Evolutionary conservation across 768 basidiomycete species (phyloP), one percentile per base, ranked within the genome.

Genomic region (Podaxis sp.): DNA sequence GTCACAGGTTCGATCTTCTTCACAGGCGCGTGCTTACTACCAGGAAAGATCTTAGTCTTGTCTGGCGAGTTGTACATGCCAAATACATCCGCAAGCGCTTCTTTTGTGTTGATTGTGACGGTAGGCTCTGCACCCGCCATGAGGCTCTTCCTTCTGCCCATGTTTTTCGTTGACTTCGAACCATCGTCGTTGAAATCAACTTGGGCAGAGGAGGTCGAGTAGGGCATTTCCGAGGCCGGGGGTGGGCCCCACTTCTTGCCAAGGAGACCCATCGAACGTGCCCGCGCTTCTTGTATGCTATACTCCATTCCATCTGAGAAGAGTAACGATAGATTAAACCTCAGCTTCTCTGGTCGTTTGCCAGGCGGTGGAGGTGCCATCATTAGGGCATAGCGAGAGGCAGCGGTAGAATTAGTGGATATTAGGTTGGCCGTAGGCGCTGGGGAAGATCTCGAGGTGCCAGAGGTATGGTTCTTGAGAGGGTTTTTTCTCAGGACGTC

Each of bases 71-170:
- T 96, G 72, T 95, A 98, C 90, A 98, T 94, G 57, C 89, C 90
- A 75, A 96, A 94, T 46, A 98, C 94, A 70, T 98, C 94, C 12
- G 86, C 91, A 37, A 97, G 81, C 3, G 97, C 97, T 65, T 94
- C 93, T 72, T 94, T 96, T 29, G 97, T 99, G 72, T 97, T 97
- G 68, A 98, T 94, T 0, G 97, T 99, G 5, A 98, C 89, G 0
- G 93, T 94, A 3, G 92, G 91, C 72, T 94, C 92, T 15, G 77
- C 79, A 15, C 74, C 81, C 29, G 71, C 69, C 8, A 73, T 75
- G 62, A 77, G 70, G 36, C 82, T 66, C 63, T 80, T 82, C 75
- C 78, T 84, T 58, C 84, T 76, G 27, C 76, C 77, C 58, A 76
- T 75, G 67, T 73, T 72, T 37, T 75, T 77, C 40, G 77, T 80